phyloP scores from a whole-genome alignment of 2,329 filamentous ascomycete species.

The Hypomyces perniciosus region DNA sequence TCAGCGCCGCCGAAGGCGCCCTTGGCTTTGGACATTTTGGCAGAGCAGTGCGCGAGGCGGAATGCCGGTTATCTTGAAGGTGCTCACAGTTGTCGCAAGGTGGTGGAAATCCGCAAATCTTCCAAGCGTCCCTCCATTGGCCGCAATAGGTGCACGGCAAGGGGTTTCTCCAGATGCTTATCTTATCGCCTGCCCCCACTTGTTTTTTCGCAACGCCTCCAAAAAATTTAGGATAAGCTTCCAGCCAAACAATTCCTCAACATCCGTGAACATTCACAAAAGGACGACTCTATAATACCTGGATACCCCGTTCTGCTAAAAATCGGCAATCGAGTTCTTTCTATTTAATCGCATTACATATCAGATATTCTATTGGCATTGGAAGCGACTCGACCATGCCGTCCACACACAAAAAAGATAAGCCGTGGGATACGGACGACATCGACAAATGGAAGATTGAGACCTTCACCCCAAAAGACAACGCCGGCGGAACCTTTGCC shows the following conservation, averaged over 20 bases:
- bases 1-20: slow-evolving; percentile 42
- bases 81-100: slow-evolving; percentile 6
- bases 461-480: slow-evolving; percentile 78
- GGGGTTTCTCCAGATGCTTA: slow-evolving; percentile 3
- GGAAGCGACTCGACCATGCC: slow-evolving; percentile 52
- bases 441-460: slow-evolving; percentile 97
- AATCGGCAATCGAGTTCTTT: too few species aligned
- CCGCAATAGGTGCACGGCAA: slow-evolving; percentile 19
- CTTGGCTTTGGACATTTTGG: slow-evolving; percentile 48
- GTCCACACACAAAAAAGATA: slow-evolving; percentile 81
- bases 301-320: too few species aligned
- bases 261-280: too few species aligned
- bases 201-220: slow-evolving; percentile 10
- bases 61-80: slow-evolving; percentile 8
- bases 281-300: too few species aligned
- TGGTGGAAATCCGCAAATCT: slow-evolving; percentile 18
- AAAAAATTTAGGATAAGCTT: slow-evolving; percentile 20
- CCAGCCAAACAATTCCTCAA: not conserved
- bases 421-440: slow-evolving; percentile 94
- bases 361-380: not conserved
- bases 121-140: slow-evolving; percentile 16
- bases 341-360: not conserved
- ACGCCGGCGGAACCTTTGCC: slow-evolving; percentile 75
- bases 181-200: slow-evolving; percentile 17
- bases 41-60: slow-evolving; percentile 13